phyloP scores from a whole-genome alignment of 345 rosid genomes.

The Melaleuca alternifolia region DNA sequence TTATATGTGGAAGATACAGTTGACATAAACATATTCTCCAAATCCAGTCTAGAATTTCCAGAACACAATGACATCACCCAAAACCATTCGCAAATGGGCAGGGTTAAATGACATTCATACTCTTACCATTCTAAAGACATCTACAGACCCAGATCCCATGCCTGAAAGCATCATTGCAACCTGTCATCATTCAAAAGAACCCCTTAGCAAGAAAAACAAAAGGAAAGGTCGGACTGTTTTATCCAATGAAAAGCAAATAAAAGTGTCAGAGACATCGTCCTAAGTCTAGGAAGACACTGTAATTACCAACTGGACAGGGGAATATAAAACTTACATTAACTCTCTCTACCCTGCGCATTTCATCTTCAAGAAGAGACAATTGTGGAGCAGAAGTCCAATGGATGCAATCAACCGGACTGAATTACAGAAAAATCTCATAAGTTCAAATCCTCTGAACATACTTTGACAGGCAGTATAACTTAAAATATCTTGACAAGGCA shows the following conservation, averaged over 20 bases:
- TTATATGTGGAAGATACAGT: not conserved
- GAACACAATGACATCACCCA: not conserved
- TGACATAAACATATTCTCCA: not conserved
- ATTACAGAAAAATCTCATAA: conserved; percentile 4
- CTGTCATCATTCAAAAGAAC: conserved; percentile 32
- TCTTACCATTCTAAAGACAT: conserved; percentile 88
- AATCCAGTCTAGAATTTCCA: not conserved
- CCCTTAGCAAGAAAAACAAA: not conserved
- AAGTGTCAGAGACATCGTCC: not conserved
- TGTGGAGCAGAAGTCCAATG: conserved; percentile 91
- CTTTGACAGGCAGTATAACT: not conserved
- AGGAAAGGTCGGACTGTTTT: not conserved
- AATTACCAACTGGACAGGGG: not conserved
- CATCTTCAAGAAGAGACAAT: conserved; percentile 90
- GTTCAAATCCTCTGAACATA: not conserved
- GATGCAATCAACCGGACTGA: conserved; percentile 97
- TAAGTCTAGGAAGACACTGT: not conserved
- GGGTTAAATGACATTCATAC: not conserved
- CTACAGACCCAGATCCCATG: conserved; percentile 67
- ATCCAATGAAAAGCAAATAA: not conserved
- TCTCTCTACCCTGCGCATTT: conserved; percentile 94
- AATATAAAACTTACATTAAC: conserved; percentile 51
- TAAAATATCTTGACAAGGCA: not conserved
- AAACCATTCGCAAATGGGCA: not conserved
- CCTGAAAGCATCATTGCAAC: conserved; percentile 97